Evolutionary conservation across 352 stramenopile genomes (phyloP), one percentile per base, ranked within the genome.

Genomic region (Pythium coloratum): DNA sequence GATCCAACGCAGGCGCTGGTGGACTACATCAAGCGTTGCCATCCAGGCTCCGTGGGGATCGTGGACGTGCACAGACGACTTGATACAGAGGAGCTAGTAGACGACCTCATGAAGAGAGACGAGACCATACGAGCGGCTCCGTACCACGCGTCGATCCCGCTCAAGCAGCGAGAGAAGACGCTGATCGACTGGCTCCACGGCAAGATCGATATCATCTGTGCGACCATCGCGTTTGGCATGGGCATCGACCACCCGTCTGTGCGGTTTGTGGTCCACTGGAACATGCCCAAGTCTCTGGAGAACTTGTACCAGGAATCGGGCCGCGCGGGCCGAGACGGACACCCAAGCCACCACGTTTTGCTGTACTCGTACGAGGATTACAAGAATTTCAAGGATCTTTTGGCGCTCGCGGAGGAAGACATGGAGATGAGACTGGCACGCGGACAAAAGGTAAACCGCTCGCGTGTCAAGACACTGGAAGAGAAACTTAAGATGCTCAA

Each of bases 221-320:
- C 91, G n/a, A 98, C 92, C 16, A 96, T 98, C 64, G 90, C 91
- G 16, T 98, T 97, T 75, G 91, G 91, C 40, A 87, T 98, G 72
- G 93, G 93, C 53, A 97, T 98, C 50, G 92, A 98, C 68, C 95
- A 97, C 57, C 80, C 90, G n/a, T 67, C 92, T 30, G 90, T 97
- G 42, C 86, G 88, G 47, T 97, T 96, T 66, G 88, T 98, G 5
- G 72, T 97, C 26, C 91, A 98, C 68, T 94, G 92, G 71, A 90
- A 85, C 47, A 73, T 88, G 40, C 80, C 81, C 14, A 90, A 90
- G 64, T 94, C 86, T 14, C 66, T 99, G 14, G 97, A 99, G 70
- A 94, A 88, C 14, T 98, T 99, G 67, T 99, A 98, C 73, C 96
- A 99, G 78, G 96, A 99, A 83, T 92, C 87, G 0, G 97, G 97